A percentile compares a stretch with the other conserved stretches of the same genome.
phyloP scores from a whole-genome alignment of 306 rosid species.

The Citrullus amarus region DNA sequence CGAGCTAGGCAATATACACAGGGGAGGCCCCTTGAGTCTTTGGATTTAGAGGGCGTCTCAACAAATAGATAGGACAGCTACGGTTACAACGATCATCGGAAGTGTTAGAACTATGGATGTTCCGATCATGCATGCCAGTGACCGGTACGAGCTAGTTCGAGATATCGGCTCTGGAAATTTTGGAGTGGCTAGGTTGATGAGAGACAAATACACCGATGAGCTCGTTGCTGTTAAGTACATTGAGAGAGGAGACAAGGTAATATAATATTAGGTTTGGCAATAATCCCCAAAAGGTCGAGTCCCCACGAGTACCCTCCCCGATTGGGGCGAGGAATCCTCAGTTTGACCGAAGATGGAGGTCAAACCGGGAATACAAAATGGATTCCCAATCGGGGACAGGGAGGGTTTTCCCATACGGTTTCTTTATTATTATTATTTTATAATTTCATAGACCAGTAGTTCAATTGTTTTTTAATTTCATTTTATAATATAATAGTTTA shows the following conservation, averaged over 20 bases:
- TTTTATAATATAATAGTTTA: too few species aligned
- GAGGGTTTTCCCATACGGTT: too few species aligned
- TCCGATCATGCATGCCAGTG: neutral
- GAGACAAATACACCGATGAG: neutral
- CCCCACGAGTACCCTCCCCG: too few species aligned
- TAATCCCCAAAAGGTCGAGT: too few species aligned
- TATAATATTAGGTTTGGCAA: too few species aligned
- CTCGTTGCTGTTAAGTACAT: slow-evolving; percentile 3
- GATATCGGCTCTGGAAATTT: slow-evolving; percentile 1
- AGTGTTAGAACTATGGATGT: neutral
- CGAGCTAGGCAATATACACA: neutral
- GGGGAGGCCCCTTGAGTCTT: neutral
- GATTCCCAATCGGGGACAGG: too few species aligned
- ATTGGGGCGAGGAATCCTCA: too few species aligned
- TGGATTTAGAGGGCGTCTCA: neutral
- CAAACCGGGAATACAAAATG: too few species aligned
- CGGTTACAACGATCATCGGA: neutral
- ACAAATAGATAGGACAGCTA: neutral
- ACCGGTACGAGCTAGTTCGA: neutral
- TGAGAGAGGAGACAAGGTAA: slow-evolving; percentile 1
- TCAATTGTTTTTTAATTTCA: too few species aligned
- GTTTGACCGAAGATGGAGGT: too few species aligned
- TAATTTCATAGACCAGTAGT: too few species aligned
- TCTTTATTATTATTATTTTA: too few species aligned
- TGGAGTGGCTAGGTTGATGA: slow-evolving; percentile 4